Base-by-base conservation (phyloP, 2,329 filamentous ascomycete species). In the Fusarium odoratissimum region DNA sequence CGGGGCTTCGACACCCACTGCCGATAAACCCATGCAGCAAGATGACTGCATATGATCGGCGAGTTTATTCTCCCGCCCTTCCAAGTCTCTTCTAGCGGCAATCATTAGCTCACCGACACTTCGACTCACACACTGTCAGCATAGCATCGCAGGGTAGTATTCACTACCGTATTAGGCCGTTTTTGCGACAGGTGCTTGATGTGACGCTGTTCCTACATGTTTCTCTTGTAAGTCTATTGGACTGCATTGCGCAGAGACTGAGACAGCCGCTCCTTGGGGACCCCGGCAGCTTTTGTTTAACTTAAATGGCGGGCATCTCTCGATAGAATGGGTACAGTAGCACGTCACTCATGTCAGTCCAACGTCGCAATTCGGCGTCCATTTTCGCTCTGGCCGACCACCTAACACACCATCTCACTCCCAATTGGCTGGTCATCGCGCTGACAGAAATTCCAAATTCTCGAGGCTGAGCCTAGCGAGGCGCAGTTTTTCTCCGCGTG, bases 391-490 rank as follows among this genome's bases (percentile, higher is more conserved):
- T 21, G 3, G 21, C 31, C 23, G 19, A 25, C 31, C 17, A 51
- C 16, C 11, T n/a, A 13, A 31, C 8, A 8, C 38, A 14, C 21
- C 1, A 10, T 10, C n/a, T 35, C 5, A 13, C 6, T 16, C 8
- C 3, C 23, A 21, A 67, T 49, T 62, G 65, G 63, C 5, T 3
- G 4, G 28, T 52, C 10, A 52, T 52, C 3, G 7, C 23, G 33
- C 33, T 10, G 33, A 54, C 33, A 54, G 8, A 17, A 63, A 68
- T 68, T 68, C 64, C 65, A 64, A 68, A 68, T 68, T 16, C 31
- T 57, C 4, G 38, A 30, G 64, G 65, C 65, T 63, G 49, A 56
- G 65, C 57, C 64, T 51, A n/a, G 21, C 21, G 57, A 21, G 65
- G 65, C 65, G 65, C 65, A 68, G 64, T 3, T 16, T 10, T n/a